Evolutionary conservation across 768 basidiomycete species (phyloP), one percentile per base, ranked within the genome.

Genomic region (Lyophyllum decastes): DNA sequence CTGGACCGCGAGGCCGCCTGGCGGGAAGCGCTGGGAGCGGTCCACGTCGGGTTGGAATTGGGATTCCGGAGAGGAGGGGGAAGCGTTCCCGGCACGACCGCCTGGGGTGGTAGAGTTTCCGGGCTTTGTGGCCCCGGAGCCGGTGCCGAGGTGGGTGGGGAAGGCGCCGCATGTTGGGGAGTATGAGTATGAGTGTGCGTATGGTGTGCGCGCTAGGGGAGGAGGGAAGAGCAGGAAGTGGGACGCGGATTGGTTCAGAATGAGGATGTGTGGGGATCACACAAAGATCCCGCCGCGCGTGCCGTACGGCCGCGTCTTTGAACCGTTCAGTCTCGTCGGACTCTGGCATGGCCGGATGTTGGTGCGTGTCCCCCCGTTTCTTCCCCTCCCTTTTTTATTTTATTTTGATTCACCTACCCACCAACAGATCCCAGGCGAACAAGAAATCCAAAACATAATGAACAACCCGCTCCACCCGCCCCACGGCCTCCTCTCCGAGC

Each of bases 331-430:
- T 4, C 66, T 87, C 50, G 70, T 68, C 33, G 85, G 85, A 1
- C 72, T 82, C 8, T 87, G 82, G 82, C 76, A 82, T 55, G 86
- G 86, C 3, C 73, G 81, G 9, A 78, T 86, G 76, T 61, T 83
- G 47, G 85, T 86, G 45, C 48, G 82, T 78, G 4, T n/a, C 21
- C 27, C 50, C 38, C 22, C 10, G 22, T 27, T 26, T 53, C 51
- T 54, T 33, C 45, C 33, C 34, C 17, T 45, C 35, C 48, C 57
- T 54, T 44, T 49, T 33, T 30, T 30, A 10, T 10, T 30, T 30
- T 30, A 5, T 30, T 30, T 30, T 30, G n/a, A n/a, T n/a, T n/a
- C n/a, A n/a, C n/a, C n/a, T n/a, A n/a, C n/a, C n/a, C n/a, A n/a
- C n/a, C n/a, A n/a, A 2, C 21, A 22, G 33, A 8, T 35, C 12